A percentile compares a stretch with the other conserved stretches of the same genome.
Evolutionary conservation across 495 filamentous ascomycete species (phyloP).

Genomic region (Penicillium lagena): DNA sequence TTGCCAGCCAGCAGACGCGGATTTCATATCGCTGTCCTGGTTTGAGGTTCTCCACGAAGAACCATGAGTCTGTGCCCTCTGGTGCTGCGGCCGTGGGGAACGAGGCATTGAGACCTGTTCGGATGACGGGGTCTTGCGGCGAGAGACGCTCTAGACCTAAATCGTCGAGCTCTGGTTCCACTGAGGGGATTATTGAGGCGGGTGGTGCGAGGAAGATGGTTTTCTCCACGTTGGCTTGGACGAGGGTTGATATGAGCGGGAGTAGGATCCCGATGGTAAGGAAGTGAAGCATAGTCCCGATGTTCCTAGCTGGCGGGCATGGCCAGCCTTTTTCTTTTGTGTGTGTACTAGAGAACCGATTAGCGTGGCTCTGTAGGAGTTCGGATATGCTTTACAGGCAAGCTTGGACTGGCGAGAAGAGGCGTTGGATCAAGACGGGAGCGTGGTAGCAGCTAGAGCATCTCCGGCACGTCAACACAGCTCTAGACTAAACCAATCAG

Average conservation of each 20-base stretch:
- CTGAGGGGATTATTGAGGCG: constrained; percentile 41
- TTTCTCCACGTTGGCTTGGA: constrained; percentile 78
- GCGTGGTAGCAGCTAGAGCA: too few species aligned
- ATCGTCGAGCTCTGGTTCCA: constrained; percentile 53
- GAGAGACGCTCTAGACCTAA: constrained; percentile 60
- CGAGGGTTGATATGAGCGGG: constrained; percentile 21
- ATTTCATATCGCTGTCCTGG: constrained; percentile 81
- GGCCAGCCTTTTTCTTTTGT: too few species aligned
- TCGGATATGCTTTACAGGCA: too few species aligned
- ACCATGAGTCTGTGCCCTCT: constrained; percentile 69
- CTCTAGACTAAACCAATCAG: too few species aligned
- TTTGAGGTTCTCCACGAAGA: constrained; percentile 68
- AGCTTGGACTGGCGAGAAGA: too few species aligned
- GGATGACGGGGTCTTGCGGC: constrained; percentile 46
- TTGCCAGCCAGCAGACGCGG: constrained; percentile 89
- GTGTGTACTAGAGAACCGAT: too few species aligned
- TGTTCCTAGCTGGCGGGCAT: too few species aligned
- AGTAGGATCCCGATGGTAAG: constrained; percentile 18
- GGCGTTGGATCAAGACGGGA: too few species aligned
- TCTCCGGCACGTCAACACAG: too few species aligned
- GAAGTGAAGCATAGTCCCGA: constrained; percentile 8
- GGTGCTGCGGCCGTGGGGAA: constrained; percentile 53
- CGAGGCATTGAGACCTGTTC: constrained; percentile 54
- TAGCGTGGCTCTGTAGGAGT: too few species aligned
- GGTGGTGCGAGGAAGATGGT: constrained; percentile 75